Conservation (phyloP, 2,329 filamentous ascomycete species). For the Diaporthe amygdali region DNA sequence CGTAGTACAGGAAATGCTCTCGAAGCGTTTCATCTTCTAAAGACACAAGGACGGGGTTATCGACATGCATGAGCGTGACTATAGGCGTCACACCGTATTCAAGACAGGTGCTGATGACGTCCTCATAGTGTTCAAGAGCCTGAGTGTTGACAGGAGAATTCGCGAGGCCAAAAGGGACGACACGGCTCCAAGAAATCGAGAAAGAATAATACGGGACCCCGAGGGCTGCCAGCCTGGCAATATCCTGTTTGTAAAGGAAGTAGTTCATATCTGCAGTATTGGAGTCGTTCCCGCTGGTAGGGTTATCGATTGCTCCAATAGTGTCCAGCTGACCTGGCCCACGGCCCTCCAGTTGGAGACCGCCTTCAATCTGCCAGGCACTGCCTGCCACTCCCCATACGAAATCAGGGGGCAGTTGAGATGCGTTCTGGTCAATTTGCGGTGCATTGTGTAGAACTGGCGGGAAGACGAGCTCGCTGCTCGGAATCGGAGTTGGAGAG, state of each 20-base stretch:
- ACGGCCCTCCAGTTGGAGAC: not conserved
- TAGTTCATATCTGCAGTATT: constrained; percentile 8
- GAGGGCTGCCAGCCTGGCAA: not conserved
- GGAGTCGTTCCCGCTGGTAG: not conserved
- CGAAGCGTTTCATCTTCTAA: not conserved
- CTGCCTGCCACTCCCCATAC: not conserved
- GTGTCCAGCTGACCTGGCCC: not conserved
- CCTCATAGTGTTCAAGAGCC: constrained; percentile 8
- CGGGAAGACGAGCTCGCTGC: not conserved
- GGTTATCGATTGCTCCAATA: not conserved
- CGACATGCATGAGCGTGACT: not conserved
- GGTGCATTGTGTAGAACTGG: not conserved
- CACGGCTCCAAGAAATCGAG: constrained; percentile 2
- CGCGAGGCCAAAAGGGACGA: constrained; percentile 3
- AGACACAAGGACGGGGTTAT: not conserved
- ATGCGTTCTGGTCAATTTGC: not conserved
- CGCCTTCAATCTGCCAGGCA: constrained; percentile 10
- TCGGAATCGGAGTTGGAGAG: not conserved
- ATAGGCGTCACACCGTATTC: not conserved
- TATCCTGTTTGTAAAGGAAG: constrained; percentile 13
- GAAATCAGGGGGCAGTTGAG: not conserved
- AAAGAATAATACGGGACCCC: constrained; percentile 2
- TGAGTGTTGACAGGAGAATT: constrained; percentile 5
- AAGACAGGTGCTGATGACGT: not conserved
- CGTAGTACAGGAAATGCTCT: constrained; percentile 14